Percentiles rank a stretch among this genome's conserved stretches.
These are phyloP conservation scores for Talaromyces wortmannii DNA, from an alignment of 495 filamentous ascomycete species.

Conservation along the genomic window DNA sequence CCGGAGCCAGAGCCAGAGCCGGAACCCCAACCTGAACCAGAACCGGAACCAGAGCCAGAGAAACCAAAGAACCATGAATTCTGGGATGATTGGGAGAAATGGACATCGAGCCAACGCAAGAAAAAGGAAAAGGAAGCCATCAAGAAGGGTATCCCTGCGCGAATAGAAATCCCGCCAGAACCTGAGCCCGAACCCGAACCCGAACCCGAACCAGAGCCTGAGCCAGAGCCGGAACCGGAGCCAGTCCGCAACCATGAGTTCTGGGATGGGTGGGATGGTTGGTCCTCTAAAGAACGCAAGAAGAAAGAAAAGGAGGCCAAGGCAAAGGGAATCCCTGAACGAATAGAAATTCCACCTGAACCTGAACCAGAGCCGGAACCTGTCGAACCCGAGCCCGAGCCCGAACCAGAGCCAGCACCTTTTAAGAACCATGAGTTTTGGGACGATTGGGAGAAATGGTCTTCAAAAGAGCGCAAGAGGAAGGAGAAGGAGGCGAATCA, in stretches of 20 bases:
- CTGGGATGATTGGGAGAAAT: background rate
- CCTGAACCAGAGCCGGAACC: conserved; percentile 1
- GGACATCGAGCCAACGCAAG: conserved; percentile 3
- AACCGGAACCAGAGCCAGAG: conserved; percentile 20
- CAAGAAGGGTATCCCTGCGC: conserved; percentile 2
- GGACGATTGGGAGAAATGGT: conserved; percentile 2
- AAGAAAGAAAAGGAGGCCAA: conserved; percentile 14
- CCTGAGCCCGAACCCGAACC: conserved; percentile 12
- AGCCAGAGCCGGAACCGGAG: conserved; percentile 12
- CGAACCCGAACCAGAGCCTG: conserved; percentile 20
- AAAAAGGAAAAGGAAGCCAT: conserved; percentile 13
- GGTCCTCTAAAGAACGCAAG: conserved; percentile 3
- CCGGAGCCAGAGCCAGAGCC: conserved; percentile 18
- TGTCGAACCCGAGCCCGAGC: conserved; percentile 22
- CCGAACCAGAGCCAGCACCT: conserved; percentile 20
- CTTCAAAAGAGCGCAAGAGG: conserved; percentile 6
- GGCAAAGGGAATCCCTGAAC: conserved; percentile 1
- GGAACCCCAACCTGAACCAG: conserved; percentile 16
- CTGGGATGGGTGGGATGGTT: background rate
- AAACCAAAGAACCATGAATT: conserved; percentile 4
- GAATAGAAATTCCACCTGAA: conserved; percentile 1
- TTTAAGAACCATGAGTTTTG: conserved; percentile 13
- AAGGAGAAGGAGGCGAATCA: conserved; percentile 11
- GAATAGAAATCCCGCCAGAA: conserved; percentile 1
- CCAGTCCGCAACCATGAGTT: conserved; percentile 2